phyloP scores from a whole-genome alignment of 2,329 filamentous ascomycete genomes.

The Teratosphaeria destructans region DNA sequence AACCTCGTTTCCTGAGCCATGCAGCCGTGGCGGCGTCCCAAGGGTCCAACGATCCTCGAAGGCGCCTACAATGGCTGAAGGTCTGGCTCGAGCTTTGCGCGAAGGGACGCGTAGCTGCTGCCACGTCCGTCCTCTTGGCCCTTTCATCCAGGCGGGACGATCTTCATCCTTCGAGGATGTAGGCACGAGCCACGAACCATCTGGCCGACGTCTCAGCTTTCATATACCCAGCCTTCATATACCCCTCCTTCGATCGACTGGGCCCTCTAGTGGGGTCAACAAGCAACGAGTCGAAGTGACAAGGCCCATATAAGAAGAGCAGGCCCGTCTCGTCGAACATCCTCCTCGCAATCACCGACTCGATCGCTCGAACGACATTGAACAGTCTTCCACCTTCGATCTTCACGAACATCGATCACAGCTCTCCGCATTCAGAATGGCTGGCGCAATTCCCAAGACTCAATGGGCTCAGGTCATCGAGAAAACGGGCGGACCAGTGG shows the following conservation, averaged over 20 bases:
- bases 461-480: slow-evolving; percentile 92
- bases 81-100: background rate
- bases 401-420: background rate
- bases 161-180: background rate
- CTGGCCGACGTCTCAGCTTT: background rate
- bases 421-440: background rate
- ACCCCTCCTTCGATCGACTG: background rate
- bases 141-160: background rate
- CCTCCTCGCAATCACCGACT: background rate
- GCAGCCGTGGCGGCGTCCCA: background rate
- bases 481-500: slow-evolving; percentile 58
- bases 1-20: background rate
- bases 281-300: background rate
- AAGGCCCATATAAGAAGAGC: background rate
- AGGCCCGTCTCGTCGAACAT: background rate
- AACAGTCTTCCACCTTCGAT: background rate
- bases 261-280: background rate
- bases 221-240: background rate
- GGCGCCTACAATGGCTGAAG: background rate
- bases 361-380: background rate
- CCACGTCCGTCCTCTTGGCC: background rate
- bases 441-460: slow-evolving; percentile 54
- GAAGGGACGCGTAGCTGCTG: background rate
- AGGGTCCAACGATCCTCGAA: background rate
- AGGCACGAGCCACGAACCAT: background rate